These are phyloP conservation scores for Agastache rugosa DNA, from an alignment of 257 asterid genomes.

Conservation along the genomic window DNA sequence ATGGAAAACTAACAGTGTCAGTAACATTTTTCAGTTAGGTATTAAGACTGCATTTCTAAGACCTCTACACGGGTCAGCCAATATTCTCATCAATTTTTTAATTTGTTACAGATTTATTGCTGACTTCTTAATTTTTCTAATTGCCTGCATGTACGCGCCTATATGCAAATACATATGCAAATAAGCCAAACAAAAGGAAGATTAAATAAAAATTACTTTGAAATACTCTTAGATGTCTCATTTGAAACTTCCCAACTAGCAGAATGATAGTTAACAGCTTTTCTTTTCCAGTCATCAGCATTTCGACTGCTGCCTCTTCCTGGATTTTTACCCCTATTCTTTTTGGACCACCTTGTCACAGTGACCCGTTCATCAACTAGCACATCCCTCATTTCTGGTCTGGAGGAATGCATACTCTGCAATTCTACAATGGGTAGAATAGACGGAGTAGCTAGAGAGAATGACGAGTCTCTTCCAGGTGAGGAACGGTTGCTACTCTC, in stretches of 20 bases:
- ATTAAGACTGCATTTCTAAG: neutral
- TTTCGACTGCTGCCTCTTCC: slow-evolving; percentile 57
- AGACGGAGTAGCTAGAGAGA: slow-evolving; percentile 64
- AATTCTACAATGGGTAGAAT: slow-evolving; percentile 62
- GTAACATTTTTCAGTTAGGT: neutral
- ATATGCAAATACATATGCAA: too few relatives aligned
- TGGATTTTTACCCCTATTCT: slow-evolving; percentile 50
- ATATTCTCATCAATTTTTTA: neutral
- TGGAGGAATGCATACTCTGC: slow-evolving; percentile 51
- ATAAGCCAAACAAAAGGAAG: slow-evolving; percentile 27
- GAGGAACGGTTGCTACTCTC: slow-evolving; percentile 71
- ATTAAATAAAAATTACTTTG: slow-evolving; percentile 56
- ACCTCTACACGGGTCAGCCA: neutral
- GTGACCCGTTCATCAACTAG: slow-evolving; percentile 84
- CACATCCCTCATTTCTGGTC: slow-evolving; percentile 75
- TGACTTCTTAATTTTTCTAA: neutral
- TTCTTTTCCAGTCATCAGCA: slow-evolving; percentile 70
- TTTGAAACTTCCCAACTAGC: slow-evolving; percentile 65
- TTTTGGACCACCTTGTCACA: slow-evolving; percentile 89
- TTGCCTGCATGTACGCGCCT: neutral
- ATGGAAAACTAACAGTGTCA: neutral
- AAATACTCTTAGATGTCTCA: slow-evolving; percentile 60
- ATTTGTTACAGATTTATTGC: neutral
- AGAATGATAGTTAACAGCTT: slow-evolving; percentile 58
- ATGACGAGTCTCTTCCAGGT: slow-evolving; percentile 52